Evolutionary conservation across 2,329 filamentous ascomycete genomes (phyloP), one percentile per base, ranked within the genome.

Genomic region (Cucurbitaria berberidis): DNA sequence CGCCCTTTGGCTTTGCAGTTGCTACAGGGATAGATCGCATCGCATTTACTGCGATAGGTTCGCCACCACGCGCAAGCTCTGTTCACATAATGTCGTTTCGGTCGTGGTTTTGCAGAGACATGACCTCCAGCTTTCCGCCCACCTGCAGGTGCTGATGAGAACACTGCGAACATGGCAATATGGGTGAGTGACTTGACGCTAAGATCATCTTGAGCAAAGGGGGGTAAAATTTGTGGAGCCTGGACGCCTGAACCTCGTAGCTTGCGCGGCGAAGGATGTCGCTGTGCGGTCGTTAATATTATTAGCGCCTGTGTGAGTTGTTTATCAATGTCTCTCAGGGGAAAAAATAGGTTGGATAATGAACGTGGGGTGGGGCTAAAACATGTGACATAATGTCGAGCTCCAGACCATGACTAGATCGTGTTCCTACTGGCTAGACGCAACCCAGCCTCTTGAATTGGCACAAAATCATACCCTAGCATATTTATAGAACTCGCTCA

Each of bases 41-140:
- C 76, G 60, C 77, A 80, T 60, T 78, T 79, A 44, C 77, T 70
- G 15, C 77, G 73, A 46, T 78, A 70, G 40, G 74, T 64, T 3
- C 77, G 76, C 56, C 77, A 80, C 66, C 73, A 72, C 53, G 74
- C 70, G 64, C 77, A 78, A 39, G 74, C 77, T 59, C 67, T 59
- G 4, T 64, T 60, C 15, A 74, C 72, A 50, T 73, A 68, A 18
- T 57, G 59, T 18, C 72, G 60, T 41, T 68, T 69, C 21, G 48
- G 34, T 13, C 59, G 51, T 30, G 35, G 24, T 24, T 40, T 47
- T 10, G 18, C 6, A 39, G 35, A n/a, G 9, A 8, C 35, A 3
- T 16, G 3, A 22, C 22, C 35, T 8, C 15, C 21, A 13, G 18
- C 18, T 6, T 22, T 15, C 9, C 18, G 30, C 30, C 16, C 35